Evolutionary conservation across 1,284 basidiomycete genomes (phyloP).

Genomic region (Cutaneotrichosporon sp.): DNA sequence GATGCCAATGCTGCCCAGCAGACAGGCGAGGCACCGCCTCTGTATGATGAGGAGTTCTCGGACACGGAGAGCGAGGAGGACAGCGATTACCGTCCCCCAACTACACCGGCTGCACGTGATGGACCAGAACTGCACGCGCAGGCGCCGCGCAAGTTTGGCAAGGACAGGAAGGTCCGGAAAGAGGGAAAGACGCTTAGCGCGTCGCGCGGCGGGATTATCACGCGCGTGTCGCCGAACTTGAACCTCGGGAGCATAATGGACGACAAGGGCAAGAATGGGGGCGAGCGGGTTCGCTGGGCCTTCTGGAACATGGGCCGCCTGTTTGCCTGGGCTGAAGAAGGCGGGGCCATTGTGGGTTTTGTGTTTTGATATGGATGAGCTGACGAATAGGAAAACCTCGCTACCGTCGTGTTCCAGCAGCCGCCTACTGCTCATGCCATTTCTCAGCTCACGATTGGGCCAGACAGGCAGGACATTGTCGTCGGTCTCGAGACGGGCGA

Average conservation of each 20-base stretch:
- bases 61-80: conserved; percentile 21
- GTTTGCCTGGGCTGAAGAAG: conserved; percentile 78
- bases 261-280: conserved; percentile 65
- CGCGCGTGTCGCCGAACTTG: conserved; percentile 26
- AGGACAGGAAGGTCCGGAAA: conserved; percentile 13
- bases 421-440: conserved; percentile 86
- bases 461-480: conserved; percentile 80
- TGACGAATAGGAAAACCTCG: conserved; percentile 69
- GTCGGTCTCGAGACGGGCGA: conserved; percentile 93
- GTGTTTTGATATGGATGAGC: background rate
- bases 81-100: conserved; percentile 9
- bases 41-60: conserved; percentile 23
- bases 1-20: background rate
- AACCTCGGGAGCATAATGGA: conserved; percentile 68
- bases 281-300: conserved; percentile 70
- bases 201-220: conserved; percentile 25
- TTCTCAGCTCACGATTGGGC: conserved; percentile 63
- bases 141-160: conserved; percentile 7
- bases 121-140: conserved; percentile 6
- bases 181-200: conserved; percentile 21
- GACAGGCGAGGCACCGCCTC: conserved; percentile 14
- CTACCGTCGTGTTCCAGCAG: conserved; percentile 78
- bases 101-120: background rate
- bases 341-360: conserved; percentile 42
- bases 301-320: conserved; percentile 80